Evolutionary conservation across 2,329 filamentous ascomycete species (phyloP).

Genomic region (Apiospora hydei): DNA sequence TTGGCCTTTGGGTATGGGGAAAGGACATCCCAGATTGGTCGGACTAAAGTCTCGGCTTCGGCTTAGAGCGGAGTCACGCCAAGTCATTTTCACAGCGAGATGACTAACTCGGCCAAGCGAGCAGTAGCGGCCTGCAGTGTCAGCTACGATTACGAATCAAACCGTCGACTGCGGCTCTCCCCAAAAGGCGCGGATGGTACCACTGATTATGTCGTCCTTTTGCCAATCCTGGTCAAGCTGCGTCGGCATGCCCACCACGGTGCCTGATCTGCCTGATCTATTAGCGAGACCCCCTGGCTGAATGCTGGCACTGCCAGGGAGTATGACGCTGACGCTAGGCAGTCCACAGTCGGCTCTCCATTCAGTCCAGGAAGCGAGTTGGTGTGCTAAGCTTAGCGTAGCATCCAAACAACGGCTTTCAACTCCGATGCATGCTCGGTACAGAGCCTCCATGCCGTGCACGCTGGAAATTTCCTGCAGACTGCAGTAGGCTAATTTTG

Average conservation of each 20-base stretch:
- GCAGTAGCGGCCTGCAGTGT: background rate
- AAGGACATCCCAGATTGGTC: background rate
- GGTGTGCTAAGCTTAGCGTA: slow-evolving; percentile 7
- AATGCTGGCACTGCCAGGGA: background rate
- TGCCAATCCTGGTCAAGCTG: background rate
- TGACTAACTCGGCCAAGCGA: slow-evolving; percentile 16
- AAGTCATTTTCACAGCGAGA: background rate
- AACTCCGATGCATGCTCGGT: background rate
- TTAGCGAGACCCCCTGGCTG: background rate
- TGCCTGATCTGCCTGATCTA: background rate
- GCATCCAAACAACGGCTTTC: background rate
- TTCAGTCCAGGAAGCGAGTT: background rate
- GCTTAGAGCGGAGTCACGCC: slow-evolving; percentile 15
- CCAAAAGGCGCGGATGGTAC: background rate
- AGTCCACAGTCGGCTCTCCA: background rate
- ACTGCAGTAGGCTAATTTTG: background rate
- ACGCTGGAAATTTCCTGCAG: background rate
- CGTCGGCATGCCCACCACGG: background rate
- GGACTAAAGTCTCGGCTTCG: background rate
- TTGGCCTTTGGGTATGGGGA: background rate
- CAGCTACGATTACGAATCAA: background rate
- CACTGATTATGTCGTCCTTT: background rate
- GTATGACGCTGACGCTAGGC: background rate
- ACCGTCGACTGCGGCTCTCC: background rate
- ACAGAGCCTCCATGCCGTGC: background rate